A percentile compares a stretch with the other conserved stretches of the same genome.
Conservation (phyloP, 2,329 filamentous ascomycete species). For the Pyricularia pennisetigena region DNA sequence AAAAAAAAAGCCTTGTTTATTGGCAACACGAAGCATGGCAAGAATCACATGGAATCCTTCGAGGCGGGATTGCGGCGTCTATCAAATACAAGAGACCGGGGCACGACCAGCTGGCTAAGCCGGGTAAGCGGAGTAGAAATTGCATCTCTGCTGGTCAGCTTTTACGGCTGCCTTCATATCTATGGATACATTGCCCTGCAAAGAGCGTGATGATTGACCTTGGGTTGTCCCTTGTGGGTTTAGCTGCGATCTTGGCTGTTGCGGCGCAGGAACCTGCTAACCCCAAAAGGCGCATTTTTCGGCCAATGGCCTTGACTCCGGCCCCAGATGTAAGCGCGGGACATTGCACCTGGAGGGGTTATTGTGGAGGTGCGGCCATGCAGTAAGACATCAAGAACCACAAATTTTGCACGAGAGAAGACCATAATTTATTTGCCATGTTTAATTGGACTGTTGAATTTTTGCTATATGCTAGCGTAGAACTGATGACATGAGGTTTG, state of each 20-base stretch:
- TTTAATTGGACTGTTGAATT: neutral
- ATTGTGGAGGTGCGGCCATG: neutral
- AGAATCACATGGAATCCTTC: neutral
- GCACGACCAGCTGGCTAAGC: neutral
- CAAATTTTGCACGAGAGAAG: neutral
- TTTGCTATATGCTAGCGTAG: neutral
- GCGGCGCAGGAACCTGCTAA: neutral
- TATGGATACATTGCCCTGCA: neutral
- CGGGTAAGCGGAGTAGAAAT: neutral
- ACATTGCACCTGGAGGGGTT: neutral
- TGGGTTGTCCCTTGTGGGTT: neutral
- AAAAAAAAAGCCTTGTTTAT: neutral
- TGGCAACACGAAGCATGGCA: neutral
- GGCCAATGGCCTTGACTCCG: neutral
- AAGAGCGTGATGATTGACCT: neutral
- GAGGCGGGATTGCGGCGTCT: neutral
- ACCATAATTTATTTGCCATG: neutral
- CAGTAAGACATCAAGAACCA: neutral
- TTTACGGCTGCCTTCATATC: neutral
- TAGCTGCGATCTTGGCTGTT: neutral
- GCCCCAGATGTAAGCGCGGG: neutral
- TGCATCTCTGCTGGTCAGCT: neutral
- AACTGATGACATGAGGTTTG: neutral
- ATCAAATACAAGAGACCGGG: neutral
- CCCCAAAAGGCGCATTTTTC: neutral